These are phyloP conservation scores for Liriodendron chinense DNA, from an alignment of 164 flowering plant genomes.

Conservation along the genomic window DNA sequence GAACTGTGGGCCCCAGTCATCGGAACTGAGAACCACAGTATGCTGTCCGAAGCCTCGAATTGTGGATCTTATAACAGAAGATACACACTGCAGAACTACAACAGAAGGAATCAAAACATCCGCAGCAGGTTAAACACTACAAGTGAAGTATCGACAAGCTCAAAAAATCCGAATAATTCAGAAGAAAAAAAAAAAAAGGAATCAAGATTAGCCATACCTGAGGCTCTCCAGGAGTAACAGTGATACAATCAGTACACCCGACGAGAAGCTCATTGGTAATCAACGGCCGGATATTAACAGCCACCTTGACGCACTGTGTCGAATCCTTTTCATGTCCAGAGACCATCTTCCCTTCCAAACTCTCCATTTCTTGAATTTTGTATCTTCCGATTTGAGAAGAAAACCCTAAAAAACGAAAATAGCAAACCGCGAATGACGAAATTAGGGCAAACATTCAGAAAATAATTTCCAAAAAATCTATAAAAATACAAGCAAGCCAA, in stretches of 20 bases:
- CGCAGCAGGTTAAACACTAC: neutral
- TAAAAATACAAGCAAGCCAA: neutral
- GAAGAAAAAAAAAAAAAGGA: neutral
- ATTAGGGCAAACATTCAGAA: neutral
- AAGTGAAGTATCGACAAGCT: neutral
- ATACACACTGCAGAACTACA: neutral
- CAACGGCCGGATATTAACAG: slow-evolving; percentile 82
- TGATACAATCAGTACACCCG: slow-evolving; percentile 84
- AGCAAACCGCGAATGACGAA: neutral
- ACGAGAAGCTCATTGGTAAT: slow-evolving; percentile 68
- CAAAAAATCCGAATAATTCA: neutral
- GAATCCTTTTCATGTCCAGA: slow-evolving; percentile 28
- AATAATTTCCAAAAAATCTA: neutral
- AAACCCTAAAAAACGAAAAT: neutral
- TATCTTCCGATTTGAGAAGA: neutral
- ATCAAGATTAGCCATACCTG: slow-evolving; percentile 47
- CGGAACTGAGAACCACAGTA: no score
- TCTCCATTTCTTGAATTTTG: slow-evolving; percentile 5
- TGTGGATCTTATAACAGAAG: no score
- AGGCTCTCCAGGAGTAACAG: slow-evolving; percentile 69
- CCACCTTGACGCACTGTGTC: slow-evolving; percentile 70
- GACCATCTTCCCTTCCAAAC: neutral
- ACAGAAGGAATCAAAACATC: neutral
- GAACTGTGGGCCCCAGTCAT: no score
- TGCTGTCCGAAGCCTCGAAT: no score